A percentile compares a stretch with the other conserved stretches of the same genome.
These are phyloP conservation scores for Diutina mesorugosa DNA, from an alignment of 1,139 yeast species.

Conservation along the genomic window DNA sequence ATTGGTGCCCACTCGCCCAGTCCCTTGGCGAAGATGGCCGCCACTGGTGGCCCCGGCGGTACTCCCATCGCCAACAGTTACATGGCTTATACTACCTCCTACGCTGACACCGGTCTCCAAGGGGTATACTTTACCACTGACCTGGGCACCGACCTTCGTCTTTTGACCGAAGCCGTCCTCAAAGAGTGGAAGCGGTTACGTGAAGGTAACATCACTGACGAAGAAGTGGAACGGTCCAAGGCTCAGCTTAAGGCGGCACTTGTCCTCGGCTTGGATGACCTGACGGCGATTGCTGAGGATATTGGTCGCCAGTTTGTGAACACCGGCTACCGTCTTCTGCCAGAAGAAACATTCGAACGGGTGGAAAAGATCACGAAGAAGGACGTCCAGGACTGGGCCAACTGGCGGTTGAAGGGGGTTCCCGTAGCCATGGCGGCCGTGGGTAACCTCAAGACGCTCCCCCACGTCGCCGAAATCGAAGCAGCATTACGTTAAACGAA, in stretches of 20 bases:
- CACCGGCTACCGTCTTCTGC: constrained; percentile 81
- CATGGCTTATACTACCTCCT: constrained; percentile 93
- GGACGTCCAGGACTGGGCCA: constrained; percentile 85
- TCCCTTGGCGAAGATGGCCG: constrained; percentile 66
- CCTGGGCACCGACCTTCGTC: constrained; percentile 49
- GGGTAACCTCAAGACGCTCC: constrained; percentile 62
- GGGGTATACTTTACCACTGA: constrained; percentile 90
- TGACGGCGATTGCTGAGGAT: constrained; percentile 95
- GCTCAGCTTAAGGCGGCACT: constrained; percentile 90
- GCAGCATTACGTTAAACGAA: constrained; percentile 15
- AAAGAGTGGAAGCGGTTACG: constrained; percentile 85
- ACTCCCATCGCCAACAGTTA: constrained; percentile 76
- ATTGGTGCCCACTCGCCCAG: constrained; percentile 61
- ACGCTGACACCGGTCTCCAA: constrained; percentile 96
- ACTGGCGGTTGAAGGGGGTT: constrained; percentile 60
- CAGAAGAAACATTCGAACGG: constrained; percentile 82
- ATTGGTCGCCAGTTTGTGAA: constrained; percentile 95
- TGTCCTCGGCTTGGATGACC: constrained; percentile 79
- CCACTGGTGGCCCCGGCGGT: constrained; percentile 41
- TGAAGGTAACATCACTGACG: constrained; percentile 61
- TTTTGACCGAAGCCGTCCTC: constrained; percentile 59
- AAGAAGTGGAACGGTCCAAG: constrained; percentile 88
- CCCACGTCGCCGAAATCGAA: constrained; percentile 37
- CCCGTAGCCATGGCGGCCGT: constrained; percentile 86
- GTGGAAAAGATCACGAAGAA: constrained; percentile 69